Percentiles rank a stretch among this genome's conserved stretches.
Conservation (phyloP, 2,329 filamentous ascomycete genomes). For the Coniochaeta hoffmannii region DNA sequence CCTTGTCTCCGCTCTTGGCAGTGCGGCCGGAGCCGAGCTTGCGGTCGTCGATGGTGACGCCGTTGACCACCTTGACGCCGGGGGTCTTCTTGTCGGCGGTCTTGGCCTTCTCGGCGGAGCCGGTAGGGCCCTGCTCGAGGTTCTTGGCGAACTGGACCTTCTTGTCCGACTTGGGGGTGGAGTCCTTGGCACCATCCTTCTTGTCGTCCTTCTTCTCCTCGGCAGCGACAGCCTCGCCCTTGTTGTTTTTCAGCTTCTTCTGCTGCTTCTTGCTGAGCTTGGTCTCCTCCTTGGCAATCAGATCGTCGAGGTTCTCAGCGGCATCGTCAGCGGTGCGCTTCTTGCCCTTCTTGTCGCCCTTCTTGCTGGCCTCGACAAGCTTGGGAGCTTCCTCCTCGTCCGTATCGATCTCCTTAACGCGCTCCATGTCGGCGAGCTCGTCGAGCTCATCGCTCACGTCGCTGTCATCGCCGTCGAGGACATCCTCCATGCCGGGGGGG, state of each 20-base stretch:
- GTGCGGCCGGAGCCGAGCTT: constrained; percentile 78
- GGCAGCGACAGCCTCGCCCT: constrained; percentile 70
- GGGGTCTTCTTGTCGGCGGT: constrained; percentile 42
- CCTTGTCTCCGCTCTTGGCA: constrained; percentile 83
- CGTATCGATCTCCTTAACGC: constrained; percentile 75
- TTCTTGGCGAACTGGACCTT: constrained; percentile 99
- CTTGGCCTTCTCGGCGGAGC: constrained; percentile 46
- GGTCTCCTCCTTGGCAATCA: constrained; percentile 73
- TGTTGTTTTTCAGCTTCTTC: constrained; percentile 99
- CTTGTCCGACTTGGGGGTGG: constrained; percentile 59
- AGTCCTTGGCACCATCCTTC: constrained; percentile 25
- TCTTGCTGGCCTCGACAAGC: constrained; percentile 34
- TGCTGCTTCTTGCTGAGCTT: constrained; percentile 93
- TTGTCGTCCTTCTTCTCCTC: constrained; percentile 49
- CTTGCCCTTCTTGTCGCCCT: constrained; percentile 61
- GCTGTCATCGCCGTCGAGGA: constrained; percentile 59
- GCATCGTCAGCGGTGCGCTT: constrained; percentile 81
- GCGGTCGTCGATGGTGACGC: constrained; percentile 92
- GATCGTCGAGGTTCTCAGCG: constrained; percentile 65
- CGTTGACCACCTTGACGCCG: constrained; percentile 73
- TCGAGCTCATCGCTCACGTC: constrained; percentile 72
- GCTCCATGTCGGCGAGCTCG: constrained; percentile 62
- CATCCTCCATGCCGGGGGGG: constrained; percentile 70
- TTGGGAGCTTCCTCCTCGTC: constrained; percentile 69
- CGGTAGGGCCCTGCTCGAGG: constrained; percentile 91